These are phyloP conservation scores for Rhizopus arrhizus DNA, from an alignment of 371 early-diverging fungal species.

Conservation along the genomic window DNA sequence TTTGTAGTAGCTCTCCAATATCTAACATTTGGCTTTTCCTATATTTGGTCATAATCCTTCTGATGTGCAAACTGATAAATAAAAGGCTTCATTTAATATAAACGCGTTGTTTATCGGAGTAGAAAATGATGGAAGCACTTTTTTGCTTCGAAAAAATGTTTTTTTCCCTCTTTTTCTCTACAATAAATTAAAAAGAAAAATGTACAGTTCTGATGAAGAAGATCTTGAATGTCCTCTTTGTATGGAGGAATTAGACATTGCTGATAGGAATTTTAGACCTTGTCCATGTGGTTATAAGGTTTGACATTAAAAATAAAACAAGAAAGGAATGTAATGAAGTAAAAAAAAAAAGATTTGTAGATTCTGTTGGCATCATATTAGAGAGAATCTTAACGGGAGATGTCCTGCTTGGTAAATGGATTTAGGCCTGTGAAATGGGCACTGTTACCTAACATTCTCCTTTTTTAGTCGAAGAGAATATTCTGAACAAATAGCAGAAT, in stretches of 20 bases:
- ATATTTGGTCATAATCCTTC: no score
- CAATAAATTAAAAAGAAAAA: constrained; percentile 4
- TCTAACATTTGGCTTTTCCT: no score
- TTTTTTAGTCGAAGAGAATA: constrained; percentile 70
- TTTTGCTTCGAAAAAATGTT: constrained; percentile 3
- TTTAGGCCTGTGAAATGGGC: no score
- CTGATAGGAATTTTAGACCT: constrained; percentile 92
- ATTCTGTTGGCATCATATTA: constrained; percentile 43
- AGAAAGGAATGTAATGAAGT: neutral
- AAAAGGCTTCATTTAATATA: no score
- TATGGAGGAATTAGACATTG: constrained; percentile 95
- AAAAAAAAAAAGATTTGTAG: constrained; percentile 24
- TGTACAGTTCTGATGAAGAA: constrained; percentile 67
- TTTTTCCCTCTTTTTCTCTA: neutral
- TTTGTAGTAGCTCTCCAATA: no score
- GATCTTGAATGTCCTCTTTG: constrained; percentile 95
- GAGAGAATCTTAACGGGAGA: constrained; percentile 76
- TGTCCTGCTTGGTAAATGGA: constrained; percentile 78
- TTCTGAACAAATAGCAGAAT: constrained; percentile 86
- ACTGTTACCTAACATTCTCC: neutral
- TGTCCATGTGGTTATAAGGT: constrained; percentile 98
- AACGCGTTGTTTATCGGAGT: no score
- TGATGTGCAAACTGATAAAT: no score
- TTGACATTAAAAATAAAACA: constrained; percentile 3
- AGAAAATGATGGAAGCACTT: no score